phyloP scores from a whole-genome alignment of 352 stramenopile genomes.

The Aphanomyces invadans region DNA sequence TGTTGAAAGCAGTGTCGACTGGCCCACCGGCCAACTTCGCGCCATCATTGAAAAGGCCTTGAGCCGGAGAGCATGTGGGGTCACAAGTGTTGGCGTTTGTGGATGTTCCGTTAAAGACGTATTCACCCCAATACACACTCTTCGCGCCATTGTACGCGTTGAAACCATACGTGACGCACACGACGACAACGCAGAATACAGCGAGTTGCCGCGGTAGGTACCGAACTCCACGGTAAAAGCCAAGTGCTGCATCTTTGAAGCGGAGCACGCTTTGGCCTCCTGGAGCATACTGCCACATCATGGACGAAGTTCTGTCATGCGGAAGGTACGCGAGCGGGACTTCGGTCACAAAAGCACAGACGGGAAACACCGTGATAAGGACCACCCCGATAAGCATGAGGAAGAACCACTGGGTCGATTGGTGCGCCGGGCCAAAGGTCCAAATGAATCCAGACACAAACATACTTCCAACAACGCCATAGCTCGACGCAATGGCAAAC shows the following conservation, averaged over 20 bases:
- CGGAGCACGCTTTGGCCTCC: constrained; percentile 24
- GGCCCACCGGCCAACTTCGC: constrained; percentile 43
- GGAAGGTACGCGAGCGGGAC: too few species aligned
- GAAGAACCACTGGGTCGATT: constrained; percentile 59
- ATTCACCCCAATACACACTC: constrained; percentile 52
- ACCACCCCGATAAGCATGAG: constrained; percentile 64
- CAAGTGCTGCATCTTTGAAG: constrained; percentile 32
- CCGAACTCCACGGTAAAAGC: constrained; percentile 40
- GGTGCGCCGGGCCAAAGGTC: constrained; percentile 52
- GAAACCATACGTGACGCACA: constrained; percentile 48
- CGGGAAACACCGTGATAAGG: constrained; percentile 39
- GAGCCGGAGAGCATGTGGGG: constrained; percentile 11
- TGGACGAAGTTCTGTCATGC: too few species aligned
- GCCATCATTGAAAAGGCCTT: constrained; percentile 45
- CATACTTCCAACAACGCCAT: constrained; percentile 54
- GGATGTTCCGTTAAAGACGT: constrained; percentile 44
- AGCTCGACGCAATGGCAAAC: constrained; percentile 50
- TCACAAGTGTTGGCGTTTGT: constrained; percentile 39
- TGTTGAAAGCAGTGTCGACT: constrained; percentile 46
- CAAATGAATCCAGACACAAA: constrained; percentile 66
- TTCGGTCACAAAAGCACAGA: constrained; percentile 55
- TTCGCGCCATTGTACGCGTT: constrained; percentile 61
- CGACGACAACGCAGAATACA: constrained; percentile 48
- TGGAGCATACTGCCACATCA: neutral
- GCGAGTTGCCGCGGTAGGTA: constrained; percentile 34